These are phyloP conservation scores for Penicillium sp. DNA, from an alignment of 2,329 filamentous ascomycete species.

Conservation along the genomic window DNA sequence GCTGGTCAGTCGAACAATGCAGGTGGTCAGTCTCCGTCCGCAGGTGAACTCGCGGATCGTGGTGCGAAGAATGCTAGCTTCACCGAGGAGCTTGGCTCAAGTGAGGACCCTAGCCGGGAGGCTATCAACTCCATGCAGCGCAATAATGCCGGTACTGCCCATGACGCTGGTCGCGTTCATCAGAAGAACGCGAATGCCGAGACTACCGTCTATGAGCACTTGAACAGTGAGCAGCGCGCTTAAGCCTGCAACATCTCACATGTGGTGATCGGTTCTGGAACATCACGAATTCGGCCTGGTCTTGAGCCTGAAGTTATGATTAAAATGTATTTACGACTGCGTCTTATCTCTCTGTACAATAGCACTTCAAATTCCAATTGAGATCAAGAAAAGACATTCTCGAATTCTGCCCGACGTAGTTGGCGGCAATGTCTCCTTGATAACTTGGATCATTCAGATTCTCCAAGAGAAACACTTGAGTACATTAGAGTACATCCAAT, in stretches of 20 bases:
- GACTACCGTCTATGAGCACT: constrained; percentile 20
- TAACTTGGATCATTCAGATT: no score
- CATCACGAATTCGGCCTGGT: constrained; percentile 2
- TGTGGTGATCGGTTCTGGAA: no score
- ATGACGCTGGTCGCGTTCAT: constrained; percentile 24
- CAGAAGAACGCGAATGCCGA: constrained; percentile 27
- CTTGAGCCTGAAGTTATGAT: constrained; percentile 8
- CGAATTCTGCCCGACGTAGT: no score
- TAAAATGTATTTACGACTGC: constrained; percentile 4
- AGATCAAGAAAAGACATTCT: not conserved
- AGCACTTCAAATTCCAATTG: constrained; percentile 4
- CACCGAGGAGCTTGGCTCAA: constrained; percentile 50
- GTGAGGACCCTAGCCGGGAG: constrained; percentile 53
- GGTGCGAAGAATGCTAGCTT: constrained; percentile 50
- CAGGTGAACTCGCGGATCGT: constrained; percentile 16
- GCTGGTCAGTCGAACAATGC: constrained; percentile 34
- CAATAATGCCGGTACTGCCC: constrained; percentile 28
- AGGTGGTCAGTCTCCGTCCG: constrained; percentile 37
- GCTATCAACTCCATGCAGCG: constrained; percentile 42
- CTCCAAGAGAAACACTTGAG: no score
- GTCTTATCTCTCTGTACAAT: constrained; percentile 13
- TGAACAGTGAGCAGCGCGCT: constrained; percentile 31
- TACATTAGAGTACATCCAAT: no score
- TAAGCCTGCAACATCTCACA: constrained; percentile 12
- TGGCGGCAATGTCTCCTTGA: no score